Evolutionary conservation across 352 stramenopile genomes (phyloP), one percentile per base, ranked within the genome.

Genomic region (Phytophthora cryptogea): DNA sequence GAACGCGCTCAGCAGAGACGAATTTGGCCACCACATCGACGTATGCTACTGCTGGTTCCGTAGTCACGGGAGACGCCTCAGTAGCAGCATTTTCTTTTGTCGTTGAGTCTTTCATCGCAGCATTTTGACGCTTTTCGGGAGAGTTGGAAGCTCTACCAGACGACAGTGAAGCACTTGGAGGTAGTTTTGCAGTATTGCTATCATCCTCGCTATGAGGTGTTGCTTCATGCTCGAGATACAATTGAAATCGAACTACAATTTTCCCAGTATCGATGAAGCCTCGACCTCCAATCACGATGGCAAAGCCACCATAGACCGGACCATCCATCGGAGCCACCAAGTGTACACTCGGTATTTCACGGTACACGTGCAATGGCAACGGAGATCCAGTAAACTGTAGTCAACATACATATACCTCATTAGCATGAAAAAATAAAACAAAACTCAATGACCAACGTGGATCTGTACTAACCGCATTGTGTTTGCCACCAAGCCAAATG

Each of bases 301-400:
- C 36, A 45, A 85, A 86, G 2, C 81, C 82, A 9, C 86, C 86
- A 42, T 90, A 94, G 13, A 94, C 78, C 10, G 86, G 81, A 0
- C 86, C 86, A 53, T 92, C 88, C 66, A 85, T 83, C 0, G 86
- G 86, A 0, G 81, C 54, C 0, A 94, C 55, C 2, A 66, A 43
- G 0, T 48, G 46, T 14, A 91, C 63, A 0, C 27, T 51, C 0
- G 85, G 83, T 2, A 78, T 68, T 9, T 75, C 41, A 14, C 56
- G 52, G 43, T 92, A 91, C 16, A 91, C 51, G n/a, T 81, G 64
- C 3, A 94, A 47, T 7, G 63, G 55, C 8, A 88, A 39, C 4
- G 85, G 79, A 8, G 56, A 63, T 0, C 71, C 76, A 7, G 82
- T 91, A 42, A 83, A 89, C 83, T 92, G 23, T 20, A 36, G 16